Base-by-base conservation (phyloP, 208 protist species). In the Acanthamoeba quina region DNA sequence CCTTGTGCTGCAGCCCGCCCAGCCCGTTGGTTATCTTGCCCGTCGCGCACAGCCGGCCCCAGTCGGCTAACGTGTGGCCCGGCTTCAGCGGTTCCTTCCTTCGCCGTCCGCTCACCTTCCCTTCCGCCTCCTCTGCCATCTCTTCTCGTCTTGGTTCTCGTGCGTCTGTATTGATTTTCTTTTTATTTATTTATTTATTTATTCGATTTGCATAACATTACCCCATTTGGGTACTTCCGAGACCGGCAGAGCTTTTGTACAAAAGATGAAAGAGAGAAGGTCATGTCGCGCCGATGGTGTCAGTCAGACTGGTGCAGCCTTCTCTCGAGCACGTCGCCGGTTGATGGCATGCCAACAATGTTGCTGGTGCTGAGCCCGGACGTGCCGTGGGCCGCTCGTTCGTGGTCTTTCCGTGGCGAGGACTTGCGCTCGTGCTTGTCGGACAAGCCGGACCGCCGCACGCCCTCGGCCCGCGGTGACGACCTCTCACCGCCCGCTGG, bases 81-180 rank as follows among this genome's bases (percentile, higher is more conserved):
- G 82, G 82, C n/a, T 58, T 66, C n/a, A 89, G 34, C 11, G 82
- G 82, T 29, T 68, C 82, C 56, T 89, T 89, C 56, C 41, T 58
- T n/a, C 82, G 24, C 21, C 82, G 82, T 1, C 34, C 41, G 72
- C 72, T 82, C 72, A 82, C 72, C 72, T 44, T 44, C 21, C 72
- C 72, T 54, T 44, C 24, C 0, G 72, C 72, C 72, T 80, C 72
- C 41, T 82, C 41, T 10, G 72, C 72, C 72, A 82, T 82, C 11
- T 54, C n/a, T 13, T 3, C 13, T 56, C 41, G 37, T 44, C 70
- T 37, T 47, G 70, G 44, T 47, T 47, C 44, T 47, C 44, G 44
- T 11, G 44, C 9, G 44, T 10, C 9, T 44, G 1, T 44, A 44
- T 44, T 47, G 6, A 47, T 3, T 47, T 47, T 47, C 9, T 47